phyloP scores from a whole-genome alignment of 495 filamentous ascomycete species.

The Rusavskia elegans region DNA sequence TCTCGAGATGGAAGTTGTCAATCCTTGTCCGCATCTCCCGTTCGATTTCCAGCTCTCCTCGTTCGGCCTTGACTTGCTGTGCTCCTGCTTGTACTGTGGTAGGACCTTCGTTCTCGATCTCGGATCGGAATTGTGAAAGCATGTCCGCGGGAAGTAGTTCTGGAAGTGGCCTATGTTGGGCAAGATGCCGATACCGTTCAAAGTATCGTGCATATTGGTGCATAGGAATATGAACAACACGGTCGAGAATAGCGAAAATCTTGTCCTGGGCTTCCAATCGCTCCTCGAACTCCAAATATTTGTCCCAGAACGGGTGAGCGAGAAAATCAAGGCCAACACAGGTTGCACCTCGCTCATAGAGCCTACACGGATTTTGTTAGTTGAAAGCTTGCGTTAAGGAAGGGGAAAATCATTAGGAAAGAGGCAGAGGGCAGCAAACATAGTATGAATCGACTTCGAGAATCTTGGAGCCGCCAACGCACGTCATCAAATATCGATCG shows the following conservation, averaged over 20 bases:
- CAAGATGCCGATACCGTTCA: conserved; percentile 70
- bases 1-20: conserved; percentile 63
- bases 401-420: conserved; percentile 15
- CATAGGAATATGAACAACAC: conserved; percentile 86
- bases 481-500: conserved; percentile 14
- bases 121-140: conserved; percentile 49
- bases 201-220: conserved; percentile 95
- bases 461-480: conserved; percentile 22
- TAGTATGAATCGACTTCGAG: conserved; percentile 35
- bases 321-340: conserved; percentile 87
- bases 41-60: conserved; percentile 63
- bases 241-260: conserved; percentile 71
- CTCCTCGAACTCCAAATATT: conserved; percentile 93
- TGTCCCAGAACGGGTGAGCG: conserved; percentile 95
- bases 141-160: conserved; percentile 59
- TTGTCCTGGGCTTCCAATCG: conserved; percentile 71
- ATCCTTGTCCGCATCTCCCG: conserved; percentile 65
- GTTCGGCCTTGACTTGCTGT: conserved; percentile 31
- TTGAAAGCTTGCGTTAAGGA: conserved; percentile 7
- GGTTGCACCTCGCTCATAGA: conserved; percentile 82
- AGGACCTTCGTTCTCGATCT: conserved; percentile 46
- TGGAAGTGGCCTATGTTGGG: conserved; percentile 51
- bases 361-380: conserved; percentile 37
- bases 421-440: conserved; percentile 30
- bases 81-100: conserved; percentile 29